Percentiles rank a stretch among this genome's conserved stretches.
These are phyloP conservation scores for Escovopsis weberi DNA, from an alignment of 2,329 filamentous ascomycete genomes.

Conservation along the genomic window DNA sequence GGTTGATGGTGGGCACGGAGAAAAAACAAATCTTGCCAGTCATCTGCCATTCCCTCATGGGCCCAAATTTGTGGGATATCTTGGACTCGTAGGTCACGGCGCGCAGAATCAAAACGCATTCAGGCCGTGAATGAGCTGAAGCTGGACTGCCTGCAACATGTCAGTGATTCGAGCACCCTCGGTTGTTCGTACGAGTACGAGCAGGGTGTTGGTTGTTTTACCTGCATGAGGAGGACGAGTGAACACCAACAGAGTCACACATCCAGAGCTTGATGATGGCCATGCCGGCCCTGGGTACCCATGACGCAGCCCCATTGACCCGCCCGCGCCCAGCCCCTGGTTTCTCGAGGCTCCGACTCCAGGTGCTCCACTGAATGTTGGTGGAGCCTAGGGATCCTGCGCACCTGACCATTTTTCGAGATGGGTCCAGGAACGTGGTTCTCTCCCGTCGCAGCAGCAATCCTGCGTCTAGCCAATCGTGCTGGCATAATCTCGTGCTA, in stretches of 20 bases:
- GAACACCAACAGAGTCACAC: neutral
- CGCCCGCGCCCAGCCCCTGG: neutral
- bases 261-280: neutral
- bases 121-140: neutral
- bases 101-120: neutral
- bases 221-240: conserved; percentile 4
- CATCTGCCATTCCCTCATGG: too few relatives aligned
- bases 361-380: conserved; percentile 3
- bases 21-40: neutral
- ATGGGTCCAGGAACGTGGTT: conserved; percentile 6
- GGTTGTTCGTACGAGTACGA: too few relatives aligned
- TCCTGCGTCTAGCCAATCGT: neutral
- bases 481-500: too few relatives aligned
- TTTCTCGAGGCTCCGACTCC: neutral
- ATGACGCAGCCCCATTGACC: conserved; percentile 3
- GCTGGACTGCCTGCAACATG: conserved; percentile 2
- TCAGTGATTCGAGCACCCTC: conserved; percentile 4
- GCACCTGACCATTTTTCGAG: conserved; percentile 6
- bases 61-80: neutral
- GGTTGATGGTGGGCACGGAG: neutral
- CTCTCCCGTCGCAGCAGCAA: neutral
- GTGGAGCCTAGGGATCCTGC: conserved; percentile 4
- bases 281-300: conserved; percentile 4
- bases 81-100: neutral
- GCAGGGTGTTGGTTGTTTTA: too few relatives aligned